Base-by-base conservation (phyloP, 768 basidiomycete species). In the Hygrocybe coccinea region DNA sequence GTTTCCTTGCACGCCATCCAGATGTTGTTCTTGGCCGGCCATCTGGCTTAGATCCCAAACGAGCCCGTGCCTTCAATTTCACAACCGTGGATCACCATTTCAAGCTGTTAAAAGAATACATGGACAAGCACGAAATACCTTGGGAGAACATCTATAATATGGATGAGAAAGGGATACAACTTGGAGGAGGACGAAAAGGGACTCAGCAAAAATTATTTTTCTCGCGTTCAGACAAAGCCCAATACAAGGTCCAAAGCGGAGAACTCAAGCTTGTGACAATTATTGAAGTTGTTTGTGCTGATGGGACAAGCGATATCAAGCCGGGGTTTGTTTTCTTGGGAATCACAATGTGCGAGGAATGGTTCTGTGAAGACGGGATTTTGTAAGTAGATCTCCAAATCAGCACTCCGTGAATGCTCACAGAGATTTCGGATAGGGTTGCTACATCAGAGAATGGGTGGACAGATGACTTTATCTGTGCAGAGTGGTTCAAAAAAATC, bases 191-290 rank as follows among this genome's bases (percentile, higher is more conserved):
- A n/a, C 35, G 51, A 50, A 50, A 55, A 60, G 21, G 50, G 0
- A 46, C 45, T 36, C 61, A 57, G 33, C 36, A 29, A 22, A 36
- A 46, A 43, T 36, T 53, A 29, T 64, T 71, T 52, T 52, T 68
- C 50, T 46, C 58, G 11, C 58, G 61, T 1, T 50, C 60, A 4
- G 49, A 63, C 11, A 49, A 56, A 2, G 34, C 44, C 1, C 50
- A 57, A 7, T 69, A 69, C 50, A 56, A 62, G 22, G 52, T 64
- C 2, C 51, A 59, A 4, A 69, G 64, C 56, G 69, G 56, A 5
- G 67, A 71, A 33, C 68, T 72, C 0, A 67, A 78, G 57, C 67
- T 76, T 2, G 68, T 78, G 21, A 78, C 74, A 0, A 62, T 78
- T 24, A 68, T 79, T 50, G 73, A 78, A 55, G 67, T 67, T 63